Base-by-base conservation (phyloP, 2,329 filamentous ascomycete genomes). In the Coniochaeta sp. region DNA sequence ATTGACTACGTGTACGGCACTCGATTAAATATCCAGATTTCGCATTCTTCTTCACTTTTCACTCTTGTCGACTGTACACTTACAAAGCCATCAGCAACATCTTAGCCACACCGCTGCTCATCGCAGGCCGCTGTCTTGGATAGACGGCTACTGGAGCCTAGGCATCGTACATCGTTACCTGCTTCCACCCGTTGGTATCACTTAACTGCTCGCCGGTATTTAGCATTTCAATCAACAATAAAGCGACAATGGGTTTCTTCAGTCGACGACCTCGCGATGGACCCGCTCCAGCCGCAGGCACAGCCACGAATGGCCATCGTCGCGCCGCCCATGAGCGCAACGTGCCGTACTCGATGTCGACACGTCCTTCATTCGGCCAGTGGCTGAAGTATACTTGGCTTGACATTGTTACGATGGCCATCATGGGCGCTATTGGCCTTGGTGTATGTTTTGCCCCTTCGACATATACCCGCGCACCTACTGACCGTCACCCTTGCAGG, bases 331-430 rank as follows among this genome's bases (percentile, higher is more conserved):
- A 52, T 38, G 57, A 56, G 54, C 54, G 55, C 58, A 55, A 50
- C 36, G 59, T 65, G 52, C 60, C 66, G 5, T 67, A 69, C 60
- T 63, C 67, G 26, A 70, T 70, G 68, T 57, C 63, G 2, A 63
- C 62, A 4, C 75, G 81, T 12, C 87, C 87, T 2, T 80, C 75
- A 1, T 88, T 90, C 64, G 86, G 87, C 3, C 85, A 88, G 68
- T 90, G 88, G 88, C 70, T 89, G 64, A 89, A 87, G 71, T 77
- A 78, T 9, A 88, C 85, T 5, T 86, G 83, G 79, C 73, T 89
- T 14, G 88, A 90, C 67, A 81, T 90, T 58, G 58, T 58, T 7
- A 6, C 56, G 11, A 58, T 58, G 56, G 70, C 76, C 26, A 83
- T 90, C 16, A 4, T 38, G 79, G 87, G 88, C 11, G 83, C 80